Percentiles rank a stretch among this genome's conserved stretches.
Conservation (phyloP, 805 yeast genomes). For the Wickerhamomyces alni region DNA sequence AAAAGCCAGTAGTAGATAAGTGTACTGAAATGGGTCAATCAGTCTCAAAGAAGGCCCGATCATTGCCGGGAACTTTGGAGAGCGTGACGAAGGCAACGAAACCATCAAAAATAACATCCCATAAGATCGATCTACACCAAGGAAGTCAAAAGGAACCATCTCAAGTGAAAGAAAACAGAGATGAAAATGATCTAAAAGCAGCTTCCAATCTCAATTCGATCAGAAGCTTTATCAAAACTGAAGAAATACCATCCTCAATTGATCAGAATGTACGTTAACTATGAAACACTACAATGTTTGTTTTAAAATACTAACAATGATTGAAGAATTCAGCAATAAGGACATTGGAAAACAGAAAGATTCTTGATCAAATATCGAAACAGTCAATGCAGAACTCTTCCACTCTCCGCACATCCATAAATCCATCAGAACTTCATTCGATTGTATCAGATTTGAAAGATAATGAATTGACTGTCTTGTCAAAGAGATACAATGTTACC, state of each 20-base stretch:
- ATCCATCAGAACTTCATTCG: conserved; percentile 14
- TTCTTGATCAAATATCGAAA: conserved; percentile 8
- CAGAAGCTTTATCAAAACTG: conserved; percentile 4
- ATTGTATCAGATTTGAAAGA: conserved; percentile 16
- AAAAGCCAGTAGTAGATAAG: too few species aligned
- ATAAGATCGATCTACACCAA: background rate
- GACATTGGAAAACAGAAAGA: conserved; percentile 11
- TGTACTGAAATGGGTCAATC: background rate
- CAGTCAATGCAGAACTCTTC: conserved; percentile 2
- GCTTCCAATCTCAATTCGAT: too few species aligned
- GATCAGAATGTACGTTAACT: conserved; percentile 12
- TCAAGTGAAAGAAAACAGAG: too few species aligned
- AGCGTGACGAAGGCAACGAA: too few species aligned
- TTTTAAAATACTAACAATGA: conserved; percentile 1
- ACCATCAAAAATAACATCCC: background rate
- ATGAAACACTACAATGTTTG: too few species aligned
- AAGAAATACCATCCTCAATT: conserved; percentile 14
- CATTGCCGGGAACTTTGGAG: background rate
- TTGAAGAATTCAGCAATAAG: conserved; percentile 14
- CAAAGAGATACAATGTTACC: conserved; percentile 8
- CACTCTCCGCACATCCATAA: conserved; percentile 1
- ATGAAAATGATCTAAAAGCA: too few species aligned
- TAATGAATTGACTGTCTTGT: conserved; percentile 9
- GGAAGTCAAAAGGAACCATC: background rate
- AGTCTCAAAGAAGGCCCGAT: background rate